Percentiles rank a stretch among this genome's conserved stretches.
These are phyloP conservation scores for Neonectria hederae DNA, from an alignment of 2,329 filamentous ascomycete genomes.

Conservation along the genomic window DNA sequence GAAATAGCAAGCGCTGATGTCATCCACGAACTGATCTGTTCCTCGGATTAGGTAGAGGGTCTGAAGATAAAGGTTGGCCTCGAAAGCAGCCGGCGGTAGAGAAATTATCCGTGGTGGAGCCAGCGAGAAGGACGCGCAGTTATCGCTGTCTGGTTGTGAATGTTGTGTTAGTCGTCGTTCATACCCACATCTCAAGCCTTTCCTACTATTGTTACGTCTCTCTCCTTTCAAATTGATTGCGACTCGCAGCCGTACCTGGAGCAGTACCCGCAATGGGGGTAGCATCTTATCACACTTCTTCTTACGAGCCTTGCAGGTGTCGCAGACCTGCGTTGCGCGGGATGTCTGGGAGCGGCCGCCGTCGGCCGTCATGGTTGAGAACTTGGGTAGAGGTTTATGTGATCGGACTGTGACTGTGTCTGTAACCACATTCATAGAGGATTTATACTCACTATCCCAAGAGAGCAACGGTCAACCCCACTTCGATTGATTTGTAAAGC, in stretches of 20 bases:
- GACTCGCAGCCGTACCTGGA: not conserved
- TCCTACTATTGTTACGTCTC: not conserved
- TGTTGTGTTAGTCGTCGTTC: not conserved
- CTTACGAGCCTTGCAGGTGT: constrained; percentile 6
- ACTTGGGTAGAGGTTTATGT: not conserved
- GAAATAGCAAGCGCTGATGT: constrained; percentile 10
- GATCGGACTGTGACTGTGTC: not conserved
- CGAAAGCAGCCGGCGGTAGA: not conserved
- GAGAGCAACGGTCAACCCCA: not conserved
- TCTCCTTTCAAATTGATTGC: not conserved
- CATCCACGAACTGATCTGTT: constrained; percentile 8
- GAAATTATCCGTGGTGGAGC: not conserved
- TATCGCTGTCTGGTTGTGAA: not conserved
- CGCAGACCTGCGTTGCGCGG: not conserved
- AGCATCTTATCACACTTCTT: constrained; percentile 7
- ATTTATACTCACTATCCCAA: not conserved
- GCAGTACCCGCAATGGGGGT: constrained; percentile 9
- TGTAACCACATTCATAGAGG: not conserved
- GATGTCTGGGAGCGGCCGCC: not conserved
- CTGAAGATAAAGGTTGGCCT: not conserved
- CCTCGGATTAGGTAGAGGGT: not conserved
- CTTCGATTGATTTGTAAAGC: not conserved
- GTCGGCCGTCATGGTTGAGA: constrained; percentile 5
- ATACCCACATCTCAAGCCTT: not conserved
- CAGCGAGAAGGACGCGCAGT: not conserved